Conservation (phyloP, 768 basidiomycete species). For the Pisolithus sp. region DNA sequence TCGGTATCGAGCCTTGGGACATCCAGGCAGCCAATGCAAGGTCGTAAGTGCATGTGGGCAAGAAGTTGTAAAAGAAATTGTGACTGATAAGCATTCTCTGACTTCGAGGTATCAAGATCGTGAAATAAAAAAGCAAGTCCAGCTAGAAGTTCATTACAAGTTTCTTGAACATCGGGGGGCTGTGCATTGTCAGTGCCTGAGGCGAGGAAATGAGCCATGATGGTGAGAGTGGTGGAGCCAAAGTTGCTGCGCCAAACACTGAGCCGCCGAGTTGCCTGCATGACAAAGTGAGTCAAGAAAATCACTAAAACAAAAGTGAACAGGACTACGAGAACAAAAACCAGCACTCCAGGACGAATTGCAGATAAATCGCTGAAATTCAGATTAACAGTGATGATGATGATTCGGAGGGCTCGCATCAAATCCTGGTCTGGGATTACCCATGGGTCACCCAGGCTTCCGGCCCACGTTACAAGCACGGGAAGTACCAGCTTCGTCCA, state of each 20-base stretch:
- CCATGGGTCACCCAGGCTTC: background rate
- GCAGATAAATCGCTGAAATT: background rate
- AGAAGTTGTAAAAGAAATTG: background rate
- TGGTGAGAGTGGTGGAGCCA: too few species aligned
- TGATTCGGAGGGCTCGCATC: background rate
- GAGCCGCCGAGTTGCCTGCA: background rate
- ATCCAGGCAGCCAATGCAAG: too few species aligned
- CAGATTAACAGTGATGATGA: background rate
- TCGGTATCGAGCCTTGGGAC: too few species aligned
- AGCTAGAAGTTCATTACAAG: background rate
- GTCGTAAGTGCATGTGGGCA: too few species aligned
- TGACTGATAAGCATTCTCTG: background rate
- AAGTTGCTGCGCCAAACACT: background rate
- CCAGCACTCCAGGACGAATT: background rate
- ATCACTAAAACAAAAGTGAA: too few species aligned
- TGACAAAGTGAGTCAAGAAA: background rate
- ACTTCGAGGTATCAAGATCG: background rate
- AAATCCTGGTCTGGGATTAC: background rate
- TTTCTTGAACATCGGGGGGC: background rate
- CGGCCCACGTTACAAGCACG: background rate
- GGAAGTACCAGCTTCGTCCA: background rate
- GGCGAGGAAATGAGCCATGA: too few species aligned
- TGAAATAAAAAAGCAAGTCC: conserved; percentile 1
- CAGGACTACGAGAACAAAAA: background rate
- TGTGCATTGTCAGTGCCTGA: too few species aligned